Evolutionary conservation across 73 alveolate species (phyloP).

Genomic region (Stentor roeselii): DNA sequence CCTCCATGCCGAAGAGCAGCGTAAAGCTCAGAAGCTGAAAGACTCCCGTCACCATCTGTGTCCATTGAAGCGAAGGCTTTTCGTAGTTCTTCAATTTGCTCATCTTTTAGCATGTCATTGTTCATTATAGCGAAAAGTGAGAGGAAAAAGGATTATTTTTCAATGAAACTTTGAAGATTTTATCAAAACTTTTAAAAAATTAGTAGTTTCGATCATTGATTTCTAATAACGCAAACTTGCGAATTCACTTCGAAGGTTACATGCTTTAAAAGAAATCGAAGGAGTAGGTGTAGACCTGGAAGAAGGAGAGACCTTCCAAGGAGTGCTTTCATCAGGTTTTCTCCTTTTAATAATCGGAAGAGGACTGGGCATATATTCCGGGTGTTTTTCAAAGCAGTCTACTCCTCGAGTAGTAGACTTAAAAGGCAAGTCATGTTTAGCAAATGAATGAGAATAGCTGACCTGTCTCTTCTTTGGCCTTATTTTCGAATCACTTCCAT

Average conservation of each 20-base stretch:
- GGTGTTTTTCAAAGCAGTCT: background rate
- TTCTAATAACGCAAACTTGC: background rate
- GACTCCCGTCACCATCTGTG: conserved; percentile 71
- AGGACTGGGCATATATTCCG: conserved; percentile 9
- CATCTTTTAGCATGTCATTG: conserved; percentile 39
- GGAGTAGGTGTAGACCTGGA: background rate
- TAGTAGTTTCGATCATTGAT: no score
- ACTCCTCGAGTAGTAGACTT: background rate
- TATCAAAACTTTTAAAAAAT: no score
- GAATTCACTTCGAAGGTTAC: background rate
- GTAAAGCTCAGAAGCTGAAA: conserved; percentile 80
- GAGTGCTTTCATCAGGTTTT: background rate
- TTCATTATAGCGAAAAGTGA: no score
- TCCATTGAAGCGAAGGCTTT: conserved; percentile 3
- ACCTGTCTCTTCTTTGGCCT: background rate
- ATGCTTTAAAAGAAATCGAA: background rate
- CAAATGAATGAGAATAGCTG: background rate
- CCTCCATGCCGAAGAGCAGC: conserved; percentile 79
- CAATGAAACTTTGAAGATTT: no score
- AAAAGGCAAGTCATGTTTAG: background rate
- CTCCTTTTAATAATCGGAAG: background rate
- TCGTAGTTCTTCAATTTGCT: conserved; percentile 3
- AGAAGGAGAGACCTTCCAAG: background rate
- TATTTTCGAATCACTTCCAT: conserved; percentile 16
- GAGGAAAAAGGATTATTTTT: no score